Evolutionary conservation across 805 yeast genomes (phyloP).

Genomic region (Pichia cephalocereana): DNA sequence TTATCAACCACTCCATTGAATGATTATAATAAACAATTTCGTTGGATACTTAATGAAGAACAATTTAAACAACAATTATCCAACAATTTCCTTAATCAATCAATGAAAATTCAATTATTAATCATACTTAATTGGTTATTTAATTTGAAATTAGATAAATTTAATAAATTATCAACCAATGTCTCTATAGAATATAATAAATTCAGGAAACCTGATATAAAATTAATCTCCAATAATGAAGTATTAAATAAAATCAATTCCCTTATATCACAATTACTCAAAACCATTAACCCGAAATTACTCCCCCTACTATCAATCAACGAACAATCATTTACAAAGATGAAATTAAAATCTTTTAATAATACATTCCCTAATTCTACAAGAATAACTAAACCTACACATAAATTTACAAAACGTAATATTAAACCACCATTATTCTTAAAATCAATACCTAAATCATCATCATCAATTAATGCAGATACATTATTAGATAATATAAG

Average conservation of each 20-base stretch:
- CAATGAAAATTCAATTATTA: slow-evolving; percentile 17
- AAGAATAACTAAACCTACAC: too few relatives aligned
- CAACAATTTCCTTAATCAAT: slow-evolving; percentile 10
- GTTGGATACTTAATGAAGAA: slow-evolving; percentile 21
- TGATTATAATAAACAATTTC: slow-evolving; percentile 7
- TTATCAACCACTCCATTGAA: neutral
- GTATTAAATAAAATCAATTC: neutral
- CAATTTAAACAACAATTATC: slow-evolving; percentile 17
- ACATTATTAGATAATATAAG: slow-evolving; percentile 18
- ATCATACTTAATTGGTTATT: slow-evolving; percentile 18
- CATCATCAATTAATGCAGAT: neutral
- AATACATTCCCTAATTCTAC: slow-evolving; percentile 11
- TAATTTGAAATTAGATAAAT: slow-evolving; percentile 12
- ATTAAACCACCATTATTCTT: neutral
- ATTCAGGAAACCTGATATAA: slow-evolving; percentile 16
- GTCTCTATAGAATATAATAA: slow-evolving; percentile 16
- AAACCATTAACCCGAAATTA: neutral
- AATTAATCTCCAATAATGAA: neutral
- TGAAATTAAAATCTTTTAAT: slow-evolving; percentile 23
- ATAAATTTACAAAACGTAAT: neutral
- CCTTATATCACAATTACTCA: neutral
- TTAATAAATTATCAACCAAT: slow-evolving; percentile 13
- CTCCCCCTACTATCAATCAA: slow-evolving; percentile 13
- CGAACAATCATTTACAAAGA: slow-evolving; percentile 20
- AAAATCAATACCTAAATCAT: neutral